Evolutionary conservation across 306 rosid species (phyloP).

Genomic region (Vigna nakashimae): DNA sequence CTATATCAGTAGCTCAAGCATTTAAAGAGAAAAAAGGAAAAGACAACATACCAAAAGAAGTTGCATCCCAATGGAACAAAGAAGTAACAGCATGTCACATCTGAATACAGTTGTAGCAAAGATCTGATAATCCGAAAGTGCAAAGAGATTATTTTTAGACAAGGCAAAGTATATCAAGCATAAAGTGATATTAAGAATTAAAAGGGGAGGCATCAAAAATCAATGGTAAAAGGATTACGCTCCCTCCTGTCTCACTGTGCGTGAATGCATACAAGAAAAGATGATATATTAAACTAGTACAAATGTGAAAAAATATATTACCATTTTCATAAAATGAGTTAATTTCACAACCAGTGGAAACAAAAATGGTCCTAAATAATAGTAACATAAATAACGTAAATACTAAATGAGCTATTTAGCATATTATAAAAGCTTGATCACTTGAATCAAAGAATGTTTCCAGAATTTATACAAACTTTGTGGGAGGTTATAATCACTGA

Average conservation of each 20-base stretch:
- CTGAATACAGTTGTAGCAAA: slow-evolving; percentile 82
- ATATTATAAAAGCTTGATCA: neutral
- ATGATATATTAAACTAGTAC: neutral
- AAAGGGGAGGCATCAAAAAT: neutral
- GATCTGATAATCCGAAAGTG: slow-evolving; percentile 63
- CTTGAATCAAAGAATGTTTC: neutral
- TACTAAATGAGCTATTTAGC: neutral
- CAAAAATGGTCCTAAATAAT: neutral
- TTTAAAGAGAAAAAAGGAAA: slow-evolving; percentile 15
- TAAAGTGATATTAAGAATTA: neutral
- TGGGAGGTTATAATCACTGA: neutral
- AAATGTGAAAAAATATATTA: neutral
- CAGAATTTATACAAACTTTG: neutral
- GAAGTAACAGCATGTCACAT: slow-evolving; percentile 90
- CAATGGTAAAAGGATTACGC: neutral
- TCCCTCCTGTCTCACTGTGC: neutral
- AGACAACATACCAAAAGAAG: slow-evolving; percentile 74
- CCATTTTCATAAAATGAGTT: neutral
- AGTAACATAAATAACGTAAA: neutral
- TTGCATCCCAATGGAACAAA: slow-evolving; percentile 78
- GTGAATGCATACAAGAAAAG: neutral
- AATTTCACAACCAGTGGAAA: neutral
- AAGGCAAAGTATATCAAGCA: slow-evolving; percentile 8
- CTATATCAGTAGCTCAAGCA: slow-evolving; percentile 20
- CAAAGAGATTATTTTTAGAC: slow-evolving; percentile 36